Evolutionary conservation across 441 rosid genomes (phyloP).

Genomic region (Codiaeum variegatum): DNA sequence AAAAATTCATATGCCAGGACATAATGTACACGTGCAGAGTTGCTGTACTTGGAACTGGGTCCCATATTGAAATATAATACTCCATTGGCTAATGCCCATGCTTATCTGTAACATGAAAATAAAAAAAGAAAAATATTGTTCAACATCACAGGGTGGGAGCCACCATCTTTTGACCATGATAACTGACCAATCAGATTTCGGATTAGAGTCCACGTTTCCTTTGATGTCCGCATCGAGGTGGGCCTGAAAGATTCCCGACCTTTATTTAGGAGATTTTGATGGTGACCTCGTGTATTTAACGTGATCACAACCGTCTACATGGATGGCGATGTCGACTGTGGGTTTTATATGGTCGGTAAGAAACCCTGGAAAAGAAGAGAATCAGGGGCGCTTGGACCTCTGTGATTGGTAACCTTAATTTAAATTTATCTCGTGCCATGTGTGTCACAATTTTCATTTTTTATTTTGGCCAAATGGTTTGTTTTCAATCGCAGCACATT

Average conservation of each 20-base stretch:
- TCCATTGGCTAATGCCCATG: background rate
- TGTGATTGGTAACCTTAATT: background rate
- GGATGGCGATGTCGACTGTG: conserved; percentile 15
- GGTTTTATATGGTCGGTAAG: conserved; percentile 31
- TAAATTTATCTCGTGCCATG: too few relatives aligned
- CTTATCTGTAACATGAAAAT: background rate
- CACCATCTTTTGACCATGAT: conserved; percentile 17
- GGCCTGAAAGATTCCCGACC: conserved; percentile 16
- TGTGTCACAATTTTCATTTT: background rate
- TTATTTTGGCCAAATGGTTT: too few relatives aligned
- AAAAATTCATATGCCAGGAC: too few relatives aligned
- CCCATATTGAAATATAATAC: conserved; percentile 9
- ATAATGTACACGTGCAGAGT: conserved; percentile 13
- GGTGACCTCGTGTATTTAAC: conserved; percentile 16
- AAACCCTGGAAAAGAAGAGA: conserved; percentile 14
- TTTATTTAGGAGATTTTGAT: background rate
- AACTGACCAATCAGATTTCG: background rate
- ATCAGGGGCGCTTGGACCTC: conserved; percentile 16
- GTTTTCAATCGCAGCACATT: too few relatives aligned
- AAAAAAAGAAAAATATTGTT: background rate
- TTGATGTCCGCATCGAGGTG: conserved; percentile 10
- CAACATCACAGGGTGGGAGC: conserved; percentile 21
- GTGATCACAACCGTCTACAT: conserved; percentile 28
- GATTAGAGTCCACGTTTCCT: conserved; percentile 31
- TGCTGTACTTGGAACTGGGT: conserved; percentile 9